These are phyloP conservation scores for Ramicandelaber brevisporus DNA, from an alignment of 192 early-diverging fungal genomes.

Conservation along the genomic window DNA sequence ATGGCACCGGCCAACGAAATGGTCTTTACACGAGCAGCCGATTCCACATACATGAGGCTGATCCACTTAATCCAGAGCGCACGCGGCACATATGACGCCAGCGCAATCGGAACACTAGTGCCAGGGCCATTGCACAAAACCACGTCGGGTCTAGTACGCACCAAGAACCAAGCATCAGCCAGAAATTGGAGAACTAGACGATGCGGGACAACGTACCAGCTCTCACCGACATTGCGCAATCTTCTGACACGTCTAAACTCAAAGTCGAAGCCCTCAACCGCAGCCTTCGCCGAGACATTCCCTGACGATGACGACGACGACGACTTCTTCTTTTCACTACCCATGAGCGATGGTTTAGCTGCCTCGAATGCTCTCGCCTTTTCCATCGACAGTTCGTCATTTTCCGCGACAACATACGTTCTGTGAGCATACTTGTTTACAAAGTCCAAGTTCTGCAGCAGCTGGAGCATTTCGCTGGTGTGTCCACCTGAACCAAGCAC, in stretches of 20 bases:
- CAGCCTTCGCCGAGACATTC: too few species aligned
- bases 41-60: constrained; percentile 64
- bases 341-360: constrained; percentile 1
- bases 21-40: constrained; percentile 60
- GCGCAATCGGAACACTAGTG: constrained; percentile 49
- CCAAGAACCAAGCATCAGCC: too few species aligned
- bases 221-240: too few species aligned
- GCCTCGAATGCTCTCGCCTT: constrained; percentile 22
- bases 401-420: constrained; percentile 42
- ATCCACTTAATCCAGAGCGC: constrained; percentile 26
- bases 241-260: too few species aligned
- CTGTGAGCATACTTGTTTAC: constrained; percentile 24
- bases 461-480: constrained; percentile 69
- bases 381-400: constrained; percentile 30
- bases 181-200: too few species aligned
- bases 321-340: too few species aligned
- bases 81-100: constrained; percentile 28
- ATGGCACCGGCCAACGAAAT: constrained; percentile 78
- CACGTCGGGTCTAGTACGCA: too few species aligned
- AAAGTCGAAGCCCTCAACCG: too few species aligned
- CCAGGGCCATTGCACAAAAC: constrained; percentile 81
- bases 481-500: constrained; percentile 44
- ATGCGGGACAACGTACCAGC: too few species aligned
- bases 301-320: too few species aligned
- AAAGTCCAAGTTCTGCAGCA: constrained; percentile 33